Base-by-base conservation (phyloP, 768 basidiomycete genomes). In the Kwoniella sp. region DNA sequence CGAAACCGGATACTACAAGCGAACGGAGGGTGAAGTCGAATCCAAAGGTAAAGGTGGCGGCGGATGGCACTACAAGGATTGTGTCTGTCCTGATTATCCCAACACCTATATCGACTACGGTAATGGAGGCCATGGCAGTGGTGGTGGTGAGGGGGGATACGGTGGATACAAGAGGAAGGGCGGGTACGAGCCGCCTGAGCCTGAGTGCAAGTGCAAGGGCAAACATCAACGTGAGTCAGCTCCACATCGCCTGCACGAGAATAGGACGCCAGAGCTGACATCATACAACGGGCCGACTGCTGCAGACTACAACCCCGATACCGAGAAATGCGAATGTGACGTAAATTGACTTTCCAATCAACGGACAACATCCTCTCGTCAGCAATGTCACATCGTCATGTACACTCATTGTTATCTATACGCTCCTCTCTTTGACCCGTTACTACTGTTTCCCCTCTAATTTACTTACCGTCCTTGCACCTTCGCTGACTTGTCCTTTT, bases 11-110 rank as follows among this genome's bases (percentile, higher is more conserved):
- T 13, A 40, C 37, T 33, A 60, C 48, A 24, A 29, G 29, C 17
- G 37, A 36, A 36, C 21, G 21, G 13, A 59, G 8, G 40, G 50
- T 29, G 50, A 57, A 2, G 40, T 21, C n/a, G 47, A 58, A 27
- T 19, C 57, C 15, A 19, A 50, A 27, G 26, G 22, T 48, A 47
- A 58, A 58, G 30, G n/a, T n/a, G n/a, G n/a, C n/a, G n/a, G 48
- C 15, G 57, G 47, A 50, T 15, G 37, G 29, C 50, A 60, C 21
- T 33, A 49, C 25, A 49, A 60, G 22, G 58, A 60, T 7, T 60
- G 58, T 52, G 50, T 60, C 33, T 60, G 58, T 52, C 58, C 58
- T 26, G 58, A 60, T 52, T 51, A 60, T 21, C 58, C 58, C 9
- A 52, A 60, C 37, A 60, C 58, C 36, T 33, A 60, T 6, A 10